These are phyloP conservation scores for Sporisorium graminicola DNA, from an alignment of 1,284 basidiomycete species.

Conservation along the genomic window DNA sequence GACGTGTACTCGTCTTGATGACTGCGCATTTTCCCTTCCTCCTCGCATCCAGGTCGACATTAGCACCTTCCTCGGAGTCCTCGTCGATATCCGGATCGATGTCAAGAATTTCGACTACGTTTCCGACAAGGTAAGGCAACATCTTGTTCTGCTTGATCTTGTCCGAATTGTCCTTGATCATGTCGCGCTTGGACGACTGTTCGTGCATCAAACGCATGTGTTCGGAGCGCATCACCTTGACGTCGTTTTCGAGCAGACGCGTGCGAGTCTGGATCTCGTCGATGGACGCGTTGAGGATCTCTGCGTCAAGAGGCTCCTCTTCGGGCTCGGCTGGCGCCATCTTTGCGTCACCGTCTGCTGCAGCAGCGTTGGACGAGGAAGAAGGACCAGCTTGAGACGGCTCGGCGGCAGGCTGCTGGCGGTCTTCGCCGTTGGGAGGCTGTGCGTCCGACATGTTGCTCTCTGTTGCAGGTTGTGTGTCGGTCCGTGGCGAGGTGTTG, in stretches of 20 bases:
- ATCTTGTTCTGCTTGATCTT: conserved; percentile 99
- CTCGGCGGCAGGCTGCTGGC: conserved; percentile 15
- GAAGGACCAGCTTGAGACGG: conserved; percentile 33
- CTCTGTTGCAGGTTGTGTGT: not conserved
- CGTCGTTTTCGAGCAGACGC: conserved; percentile 67
- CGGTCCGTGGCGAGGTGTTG: not conserved
- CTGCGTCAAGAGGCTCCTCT: conserved; percentile 55
- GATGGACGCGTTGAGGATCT: conserved; percentile 62
- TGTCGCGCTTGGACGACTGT: conserved; percentile 94
- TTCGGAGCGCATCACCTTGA: conserved; percentile 74
- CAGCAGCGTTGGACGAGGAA: conserved; percentile 12
- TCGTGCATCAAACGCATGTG: conserved; percentile 91
- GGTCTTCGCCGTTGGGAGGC: conserved; percentile 33
- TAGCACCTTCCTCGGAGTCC: conserved; percentile 84
- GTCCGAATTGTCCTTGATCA: conserved; percentile 96
- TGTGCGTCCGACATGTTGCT: conserved; percentile 46
- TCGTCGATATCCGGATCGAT: conserved; percentile 88
- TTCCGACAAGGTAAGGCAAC: conserved; percentile 95
- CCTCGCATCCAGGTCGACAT: conserved; percentile 91
- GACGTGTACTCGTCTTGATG: conserved; percentile 95
- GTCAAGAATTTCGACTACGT: conserved; percentile 86
- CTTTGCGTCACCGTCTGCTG: conserved; percentile 44
- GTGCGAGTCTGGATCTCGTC: conserved; percentile 68
- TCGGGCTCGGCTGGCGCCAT: conserved; percentile 49
- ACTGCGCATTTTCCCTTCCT: conserved; percentile 98